phyloP scores from a whole-genome alignment of 495 filamentous ascomycete species.

The Podospora tetraspora region DNA sequence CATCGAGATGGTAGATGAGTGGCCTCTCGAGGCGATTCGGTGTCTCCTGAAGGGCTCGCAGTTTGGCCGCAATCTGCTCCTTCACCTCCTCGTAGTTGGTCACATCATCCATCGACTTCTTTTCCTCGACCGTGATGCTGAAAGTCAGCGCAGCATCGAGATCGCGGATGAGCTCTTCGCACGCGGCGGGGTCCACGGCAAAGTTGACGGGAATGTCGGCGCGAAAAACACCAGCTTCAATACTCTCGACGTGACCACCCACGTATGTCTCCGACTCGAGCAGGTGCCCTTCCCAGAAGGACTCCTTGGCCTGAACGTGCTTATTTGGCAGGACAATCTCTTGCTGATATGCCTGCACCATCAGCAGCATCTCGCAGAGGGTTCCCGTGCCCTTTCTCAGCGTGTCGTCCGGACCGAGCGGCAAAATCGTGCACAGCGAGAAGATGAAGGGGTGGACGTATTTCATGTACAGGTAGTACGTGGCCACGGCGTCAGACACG shows the following conservation, averaged over 20 bases:
- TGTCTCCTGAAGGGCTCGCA: conserved; percentile 70
- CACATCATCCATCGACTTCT: conserved; percentile 87
- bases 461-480: conserved; percentile 99
- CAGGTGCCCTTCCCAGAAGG: conserved; percentile 95
- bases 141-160: conserved; percentile 89
- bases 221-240: conserved; percentile 95
- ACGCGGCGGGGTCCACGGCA: conserved; percentile 73
- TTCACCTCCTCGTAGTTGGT: conserved; percentile 91
- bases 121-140: conserved; percentile 88
- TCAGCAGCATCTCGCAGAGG: conserved; percentile 95
- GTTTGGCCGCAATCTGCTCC: conserved; percentile 66
- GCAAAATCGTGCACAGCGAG: conserved; percentile 94
- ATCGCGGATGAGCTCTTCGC: conserved; percentile 83
- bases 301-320: conserved; percentile 81
- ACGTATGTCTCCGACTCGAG: conserved; percentile 97
- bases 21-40: conserved; percentile 79
- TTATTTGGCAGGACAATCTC: conserved; percentile 95
- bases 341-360: conserved; percentile 94
- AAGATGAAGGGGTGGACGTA: conserved; percentile 99
- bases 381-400: conserved; percentile 95
- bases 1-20: conserved; percentile 95
- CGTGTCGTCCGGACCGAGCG: conserved; percentile 86
- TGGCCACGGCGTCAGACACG: conserved; percentile 97
- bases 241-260: conserved; percentile 98
- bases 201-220: conserved; percentile 94